Evolutionary conservation across 140 eudicot genomes (phyloP).

Genomic region (Ambrosia hybrid): DNA sequence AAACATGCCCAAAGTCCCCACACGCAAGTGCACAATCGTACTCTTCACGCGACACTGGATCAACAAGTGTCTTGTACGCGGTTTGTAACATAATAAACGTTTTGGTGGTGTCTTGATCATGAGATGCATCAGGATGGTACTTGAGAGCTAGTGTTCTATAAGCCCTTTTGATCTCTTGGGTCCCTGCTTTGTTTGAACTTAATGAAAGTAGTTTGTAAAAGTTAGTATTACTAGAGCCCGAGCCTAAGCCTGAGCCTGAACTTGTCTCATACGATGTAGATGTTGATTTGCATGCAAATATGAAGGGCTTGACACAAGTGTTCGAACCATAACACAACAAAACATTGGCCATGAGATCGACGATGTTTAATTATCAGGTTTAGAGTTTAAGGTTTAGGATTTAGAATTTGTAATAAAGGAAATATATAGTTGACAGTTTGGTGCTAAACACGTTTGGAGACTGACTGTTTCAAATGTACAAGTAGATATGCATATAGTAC

Average conservation of each 20-base stretch:
- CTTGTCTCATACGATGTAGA: not conserved
- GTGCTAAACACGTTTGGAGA: conserved; percentile 13
- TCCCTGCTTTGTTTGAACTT: conserved; percentile 35
- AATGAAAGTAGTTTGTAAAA: conserved; percentile 40
- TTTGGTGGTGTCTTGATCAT: conserved; percentile 29
- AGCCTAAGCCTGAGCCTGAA: not conserved
- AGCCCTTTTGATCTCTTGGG: conserved; percentile 41
- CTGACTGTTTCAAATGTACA: conserved; percentile 35
- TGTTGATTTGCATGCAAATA: conserved; percentile 21
- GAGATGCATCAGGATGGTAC: conserved; percentile 47
- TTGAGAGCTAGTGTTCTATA: conserved; percentile 42
- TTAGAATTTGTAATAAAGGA: not conserved
- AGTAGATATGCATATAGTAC: conserved; percentile 6
- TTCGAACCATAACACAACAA: conserved; percentile 21
- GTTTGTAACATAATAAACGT: conserved; percentile 30
- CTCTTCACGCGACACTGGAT: conserved; percentile 38
- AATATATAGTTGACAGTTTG: conserved; percentile 22
- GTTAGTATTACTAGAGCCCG: conserved; percentile 15
- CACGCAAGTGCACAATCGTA: conserved; percentile 32
- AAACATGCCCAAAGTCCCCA: conserved; percentile 5
- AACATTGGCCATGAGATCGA: conserved; percentile 18
- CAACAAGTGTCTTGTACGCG: conserved; percentile 42
- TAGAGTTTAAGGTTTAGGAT: conserved; percentile 3
- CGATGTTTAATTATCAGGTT: not conserved
- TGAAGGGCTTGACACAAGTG: conserved; percentile 25